Evolutionary conservation across 805 yeast genomes (phyloP).

Genomic region (Candida oleophila): DNA sequence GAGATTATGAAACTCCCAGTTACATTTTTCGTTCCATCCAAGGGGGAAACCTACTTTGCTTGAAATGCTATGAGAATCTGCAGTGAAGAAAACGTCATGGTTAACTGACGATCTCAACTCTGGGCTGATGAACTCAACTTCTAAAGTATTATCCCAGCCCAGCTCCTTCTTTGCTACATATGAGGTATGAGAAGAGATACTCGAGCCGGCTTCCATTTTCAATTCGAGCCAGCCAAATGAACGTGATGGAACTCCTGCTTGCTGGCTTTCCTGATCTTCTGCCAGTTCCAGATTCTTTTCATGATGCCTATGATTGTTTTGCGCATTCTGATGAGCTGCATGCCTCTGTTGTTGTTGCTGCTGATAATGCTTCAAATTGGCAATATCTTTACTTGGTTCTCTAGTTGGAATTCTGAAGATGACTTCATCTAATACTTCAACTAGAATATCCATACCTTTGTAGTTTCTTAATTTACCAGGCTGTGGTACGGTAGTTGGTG

Average conservation of each 20-base stretch:
- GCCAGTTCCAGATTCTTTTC: conserved; percentile 5
- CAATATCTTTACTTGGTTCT: conserved; percentile 73
- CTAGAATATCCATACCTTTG: conserved; percentile 53
- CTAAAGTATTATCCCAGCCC: conserved; percentile 54
- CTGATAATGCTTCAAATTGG: conserved; percentile 14
- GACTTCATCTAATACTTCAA: conserved; percentile 63
- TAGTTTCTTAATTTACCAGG: conserved; percentile 57
- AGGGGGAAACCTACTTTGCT: conserved; percentile 70
- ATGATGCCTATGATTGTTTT: conserved; percentile 6
- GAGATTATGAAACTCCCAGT: conserved; percentile 60
- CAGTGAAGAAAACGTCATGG: conserved; percentile 73
- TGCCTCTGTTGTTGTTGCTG: neutral
- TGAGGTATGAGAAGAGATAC: conserved; percentile 45
- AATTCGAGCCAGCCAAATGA: conserved; percentile 94
- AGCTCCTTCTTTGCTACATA: conserved; percentile 50
- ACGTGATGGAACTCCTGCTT: conserved; percentile 30
- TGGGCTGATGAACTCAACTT: conserved; percentile 47
- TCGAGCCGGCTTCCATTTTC: conserved; percentile 55
- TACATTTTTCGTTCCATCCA: conserved; percentile 76
- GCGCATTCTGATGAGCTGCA: conserved; percentile 6
- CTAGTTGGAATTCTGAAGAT: conserved; percentile 77
- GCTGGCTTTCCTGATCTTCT: neutral
- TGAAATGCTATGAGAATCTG: conserved; percentile 53
- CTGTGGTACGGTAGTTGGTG: conserved; percentile 24
- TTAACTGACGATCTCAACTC: conserved; percentile 83